Evolutionary conservation across 176 grass and related monocot genomes (phyloP).

Genomic region (Otatea glauca): DNA sequence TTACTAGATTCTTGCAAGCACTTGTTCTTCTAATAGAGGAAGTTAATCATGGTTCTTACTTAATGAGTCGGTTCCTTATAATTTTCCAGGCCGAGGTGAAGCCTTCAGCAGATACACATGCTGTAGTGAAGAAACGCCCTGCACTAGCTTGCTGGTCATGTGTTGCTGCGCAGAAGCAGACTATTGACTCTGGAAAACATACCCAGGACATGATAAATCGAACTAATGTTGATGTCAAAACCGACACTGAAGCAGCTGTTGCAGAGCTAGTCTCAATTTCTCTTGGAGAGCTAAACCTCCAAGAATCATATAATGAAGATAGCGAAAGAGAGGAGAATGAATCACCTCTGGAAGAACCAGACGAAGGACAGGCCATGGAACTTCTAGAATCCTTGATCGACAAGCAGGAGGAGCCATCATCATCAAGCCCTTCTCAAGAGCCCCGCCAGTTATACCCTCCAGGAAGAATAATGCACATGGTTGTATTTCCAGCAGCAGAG

Average conservation of each 20-base stretch:
- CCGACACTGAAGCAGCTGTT: neutral
- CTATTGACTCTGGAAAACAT: constrained; percentile 19
- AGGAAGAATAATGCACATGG: constrained; percentile 94
- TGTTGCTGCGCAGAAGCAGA: constrained; percentile 32
- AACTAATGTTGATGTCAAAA: constrained; percentile 14
- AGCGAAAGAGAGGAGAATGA: constrained; percentile 14
- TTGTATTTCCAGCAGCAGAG: constrained; percentile 56
- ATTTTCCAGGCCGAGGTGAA: constrained; percentile 44
- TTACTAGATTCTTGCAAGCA: constrained; percentile 22
- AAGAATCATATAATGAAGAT: constrained; percentile 37
- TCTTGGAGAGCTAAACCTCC: constrained; percentile 38
- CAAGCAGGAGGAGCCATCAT: constrained; percentile 16
- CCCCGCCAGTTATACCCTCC: constrained; percentile 77
- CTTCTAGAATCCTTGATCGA: constrained; percentile 35
- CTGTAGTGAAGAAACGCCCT: constrained; percentile 43
- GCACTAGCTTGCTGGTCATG: constrained; percentile 58
- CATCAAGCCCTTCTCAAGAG: constrained; percentile 37
- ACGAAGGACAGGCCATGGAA: neutral
- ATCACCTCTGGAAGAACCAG: constrained; percentile 19
- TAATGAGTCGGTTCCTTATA: neutral
- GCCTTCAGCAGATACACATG: constrained; percentile 23
- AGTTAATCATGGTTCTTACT: neutral
- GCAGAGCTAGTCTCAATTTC: constrained; percentile 17
- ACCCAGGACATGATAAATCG: constrained; percentile 35
- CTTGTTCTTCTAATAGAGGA: constrained; percentile 24